Percentiles rank a stretch among this genome's conserved stretches.
Evolutionary conservation across 768 basidiomycete genomes (phyloP).

Genomic region (Leucocoprinus leucothites): DNA sequence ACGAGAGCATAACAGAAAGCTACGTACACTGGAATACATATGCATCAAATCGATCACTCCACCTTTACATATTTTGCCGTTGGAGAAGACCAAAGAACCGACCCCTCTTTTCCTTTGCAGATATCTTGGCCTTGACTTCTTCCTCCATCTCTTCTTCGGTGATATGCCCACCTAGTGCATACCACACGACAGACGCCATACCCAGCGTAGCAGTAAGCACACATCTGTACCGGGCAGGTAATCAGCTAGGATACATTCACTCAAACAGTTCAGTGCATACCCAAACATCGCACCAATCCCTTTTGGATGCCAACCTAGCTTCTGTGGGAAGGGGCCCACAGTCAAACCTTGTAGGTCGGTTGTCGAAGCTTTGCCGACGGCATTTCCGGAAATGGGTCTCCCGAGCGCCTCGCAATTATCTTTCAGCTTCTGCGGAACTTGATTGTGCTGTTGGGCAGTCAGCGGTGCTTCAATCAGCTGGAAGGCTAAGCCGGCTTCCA

Average conservation of each 20-base stretch:
- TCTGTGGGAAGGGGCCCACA: constrained; percentile 71
- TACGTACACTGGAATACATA: background rate
- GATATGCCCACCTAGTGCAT: constrained; percentile 68
- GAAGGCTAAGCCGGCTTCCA: constrained; percentile 80
- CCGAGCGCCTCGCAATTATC: constrained; percentile 73
- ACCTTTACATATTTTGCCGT: background rate
- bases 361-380: constrained; percentile 71
- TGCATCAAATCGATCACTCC: background rate
- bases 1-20: background rate
- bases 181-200: constrained; percentile 83
- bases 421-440: constrained; percentile 53
- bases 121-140: constrained; percentile 56
- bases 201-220: constrained; percentile 83
- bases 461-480: constrained; percentile 83
- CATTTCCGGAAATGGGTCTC: constrained; percentile 72
- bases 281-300: constrained; percentile 79
- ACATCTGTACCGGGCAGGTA: constrained; percentile 43
- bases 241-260: constrained; percentile 11
- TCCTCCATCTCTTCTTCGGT: constrained; percentile 81
- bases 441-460: constrained; percentile 52
- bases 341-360: constrained; percentile 67
- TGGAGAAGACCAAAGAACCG: constrained; percentile 35
- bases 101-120: constrained; percentile 52
- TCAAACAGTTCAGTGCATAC: constrained; percentile 30
- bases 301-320: constrained; percentile 66